Conservation (phyloP, 306 rosid species). For the Lotus japonicus region DNA sequence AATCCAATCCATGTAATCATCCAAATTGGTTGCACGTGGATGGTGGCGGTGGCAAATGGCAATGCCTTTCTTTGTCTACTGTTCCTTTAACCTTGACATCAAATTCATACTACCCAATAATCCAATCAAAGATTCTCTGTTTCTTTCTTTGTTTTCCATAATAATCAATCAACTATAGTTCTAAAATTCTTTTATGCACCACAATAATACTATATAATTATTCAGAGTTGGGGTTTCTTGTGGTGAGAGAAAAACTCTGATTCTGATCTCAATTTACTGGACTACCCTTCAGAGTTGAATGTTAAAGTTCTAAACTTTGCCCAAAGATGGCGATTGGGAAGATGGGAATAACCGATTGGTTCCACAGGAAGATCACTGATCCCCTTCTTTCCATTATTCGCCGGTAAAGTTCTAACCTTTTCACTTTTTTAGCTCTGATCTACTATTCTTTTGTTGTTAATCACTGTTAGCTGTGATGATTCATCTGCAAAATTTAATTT, state of each 20-base stretch:
- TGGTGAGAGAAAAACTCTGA: constrained; percentile 1
- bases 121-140: no score
- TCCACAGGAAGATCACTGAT: constrained; percentile 54
- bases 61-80: no score
- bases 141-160: no score
- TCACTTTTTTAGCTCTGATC: neutral
- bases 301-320: constrained; percentile 4
- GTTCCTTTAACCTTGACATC: no score
- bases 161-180: no score
- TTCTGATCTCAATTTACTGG: constrained; percentile 5
- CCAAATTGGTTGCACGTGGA: no score
- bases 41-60: no score
- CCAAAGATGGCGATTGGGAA: constrained; percentile 29
- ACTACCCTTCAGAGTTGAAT: neutral
- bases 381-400: constrained; percentile 67
- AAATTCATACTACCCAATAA: no score
- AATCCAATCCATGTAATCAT: no score
- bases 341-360: constrained; percentile 41
- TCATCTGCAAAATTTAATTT: neutral
- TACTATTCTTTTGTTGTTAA: neutral
- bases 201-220: neutral
- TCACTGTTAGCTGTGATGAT: neutral
- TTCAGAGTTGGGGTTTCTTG: constrained; percentile 10
- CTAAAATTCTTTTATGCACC: no score
- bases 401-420: constrained; percentile 34